phyloP scores from a whole-genome alignment of 441 rosid genomes.

The Codiaeum variegatum region DNA sequence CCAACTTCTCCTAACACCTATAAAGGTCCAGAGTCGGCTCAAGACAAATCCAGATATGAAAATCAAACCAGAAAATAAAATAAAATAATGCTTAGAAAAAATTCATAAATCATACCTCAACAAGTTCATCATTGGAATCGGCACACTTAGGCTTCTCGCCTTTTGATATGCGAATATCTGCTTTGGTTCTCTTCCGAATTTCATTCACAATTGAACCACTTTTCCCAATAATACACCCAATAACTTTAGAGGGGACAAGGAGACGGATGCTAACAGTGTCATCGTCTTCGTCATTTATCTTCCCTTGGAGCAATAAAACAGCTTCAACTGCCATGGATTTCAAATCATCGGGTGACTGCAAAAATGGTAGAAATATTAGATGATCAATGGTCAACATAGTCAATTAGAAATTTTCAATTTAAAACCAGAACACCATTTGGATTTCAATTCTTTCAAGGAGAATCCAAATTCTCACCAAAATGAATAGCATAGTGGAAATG shows the following conservation, averaged over 20 bases:
- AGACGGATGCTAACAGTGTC: conserved; percentile 55
- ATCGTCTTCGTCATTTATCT: conserved; percentile 79
- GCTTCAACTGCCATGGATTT: conserved; percentile 98
- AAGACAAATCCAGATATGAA: neutral
- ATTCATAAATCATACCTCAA: conserved; percentile 55
- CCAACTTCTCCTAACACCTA: conserved; percentile 77
- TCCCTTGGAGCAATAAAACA: conserved; percentile 74
- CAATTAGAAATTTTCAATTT: neutral
- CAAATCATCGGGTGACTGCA: conserved; percentile 80
- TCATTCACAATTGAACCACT: conserved; percentile 88
- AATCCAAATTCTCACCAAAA: neutral
- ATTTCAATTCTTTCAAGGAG: neutral
- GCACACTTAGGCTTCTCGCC: conserved; percentile 69
- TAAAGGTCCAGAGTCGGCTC: conserved; percentile 9
- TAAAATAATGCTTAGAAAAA: neutral
- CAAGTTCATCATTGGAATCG: conserved; percentile 69
- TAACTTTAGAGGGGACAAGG: conserved; percentile 80
- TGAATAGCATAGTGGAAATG: neutral
- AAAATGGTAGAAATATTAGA: conserved; percentile 10
- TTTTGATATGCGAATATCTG: conserved; percentile 76
- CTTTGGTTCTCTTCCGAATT: conserved; percentile 74
- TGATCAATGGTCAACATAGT: neutral
- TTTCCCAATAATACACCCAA: conserved; percentile 94
- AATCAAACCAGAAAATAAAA: neutral
- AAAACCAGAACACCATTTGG: neutral